Percentiles rank a stretch among this genome's conserved stretches.
These are phyloP conservation scores for Yarrowia osloensis DNA, from an alignment of 805 yeast species.

Conservation along the genomic window DNA sequence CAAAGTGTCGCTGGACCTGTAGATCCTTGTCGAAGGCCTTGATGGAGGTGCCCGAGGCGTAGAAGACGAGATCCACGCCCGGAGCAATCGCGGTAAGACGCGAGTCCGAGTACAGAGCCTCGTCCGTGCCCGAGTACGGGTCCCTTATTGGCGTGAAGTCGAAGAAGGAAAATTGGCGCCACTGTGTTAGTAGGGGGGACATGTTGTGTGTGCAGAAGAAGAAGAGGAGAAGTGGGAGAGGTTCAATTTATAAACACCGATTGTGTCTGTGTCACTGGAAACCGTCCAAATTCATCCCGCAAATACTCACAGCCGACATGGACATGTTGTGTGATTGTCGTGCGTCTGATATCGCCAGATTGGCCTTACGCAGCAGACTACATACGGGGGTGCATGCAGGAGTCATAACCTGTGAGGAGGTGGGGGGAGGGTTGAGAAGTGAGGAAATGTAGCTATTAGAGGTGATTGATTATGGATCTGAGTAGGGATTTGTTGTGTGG, in stretches of 20 bases:
- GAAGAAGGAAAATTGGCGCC: slow-evolving; percentile 87
- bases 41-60: slow-evolving; percentile 58
- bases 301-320: slow-evolving; percentile 17
- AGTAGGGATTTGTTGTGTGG: too few relatives aligned
- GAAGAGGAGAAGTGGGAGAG: neutral
- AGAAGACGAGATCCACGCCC: slow-evolving; percentile 55
- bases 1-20: slow-evolving; percentile 52
- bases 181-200: slow-evolving; percentile 40
- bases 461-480: too few relatives aligned
- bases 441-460: too few relatives aligned
- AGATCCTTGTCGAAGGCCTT: slow-evolving; percentile 59
- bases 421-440: neutral
- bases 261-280: neutral
- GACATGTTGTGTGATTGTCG: slow-evolving; percentile 25
- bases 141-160: slow-evolving; percentile 82
- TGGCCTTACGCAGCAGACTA: neutral
- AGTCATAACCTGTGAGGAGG: slow-evolving; percentile 16
- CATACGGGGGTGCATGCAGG: neutral
- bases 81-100: slow-evolving; percentile 65
- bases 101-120: slow-evolving; percentile 78
- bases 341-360: slow-evolving; percentile 26
- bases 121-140: slow-evolving; percentile 64
- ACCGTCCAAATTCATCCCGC: neutral
- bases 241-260: neutral
- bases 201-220: neutral